phyloP scores from a whole-genome alignment of 2,329 filamentous ascomycete species.

The Colletotrichum cordylinicola region DNA sequence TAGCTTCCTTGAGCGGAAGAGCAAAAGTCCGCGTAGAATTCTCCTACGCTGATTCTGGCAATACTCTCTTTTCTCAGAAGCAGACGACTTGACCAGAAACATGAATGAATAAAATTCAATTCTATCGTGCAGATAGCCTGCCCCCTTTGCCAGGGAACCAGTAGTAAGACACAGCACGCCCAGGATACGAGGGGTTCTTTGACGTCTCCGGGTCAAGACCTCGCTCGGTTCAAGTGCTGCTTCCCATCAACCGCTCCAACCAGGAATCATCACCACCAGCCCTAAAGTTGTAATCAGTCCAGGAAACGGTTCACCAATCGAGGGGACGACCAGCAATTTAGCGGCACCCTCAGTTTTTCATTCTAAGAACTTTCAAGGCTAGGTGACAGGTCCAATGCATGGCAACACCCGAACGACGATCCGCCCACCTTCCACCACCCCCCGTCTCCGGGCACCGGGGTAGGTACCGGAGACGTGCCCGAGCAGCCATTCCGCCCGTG shows the following conservation, averaged over 20 bases:
- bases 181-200: neutral
- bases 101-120: fast-evolving
- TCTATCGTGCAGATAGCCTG: neutral
- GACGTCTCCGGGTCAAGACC: neutral
- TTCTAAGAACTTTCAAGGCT: neutral
- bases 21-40: neutral
- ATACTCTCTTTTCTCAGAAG: neutral
- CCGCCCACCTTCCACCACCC: neutral
- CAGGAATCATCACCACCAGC: neutral
- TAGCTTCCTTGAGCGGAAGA: neutral
- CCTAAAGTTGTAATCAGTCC: neutral
- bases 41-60: fast-evolving
- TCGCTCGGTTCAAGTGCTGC: neutral
- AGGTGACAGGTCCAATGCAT: neutral
- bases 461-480: neutral
- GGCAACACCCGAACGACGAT: neutral
- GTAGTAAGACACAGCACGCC: neutral
- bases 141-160: neutral
- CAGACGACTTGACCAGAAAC: neutral
- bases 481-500: neutral
- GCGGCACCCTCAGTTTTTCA: neutral
- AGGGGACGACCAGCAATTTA: neutral
- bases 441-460: neutral
- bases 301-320: neutral
- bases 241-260: neutral